These are phyloP conservation scores for Fusarium continuum DNA, from an alignment of 2,329 filamentous ascomycete species.

Conservation along the genomic window DNA sequence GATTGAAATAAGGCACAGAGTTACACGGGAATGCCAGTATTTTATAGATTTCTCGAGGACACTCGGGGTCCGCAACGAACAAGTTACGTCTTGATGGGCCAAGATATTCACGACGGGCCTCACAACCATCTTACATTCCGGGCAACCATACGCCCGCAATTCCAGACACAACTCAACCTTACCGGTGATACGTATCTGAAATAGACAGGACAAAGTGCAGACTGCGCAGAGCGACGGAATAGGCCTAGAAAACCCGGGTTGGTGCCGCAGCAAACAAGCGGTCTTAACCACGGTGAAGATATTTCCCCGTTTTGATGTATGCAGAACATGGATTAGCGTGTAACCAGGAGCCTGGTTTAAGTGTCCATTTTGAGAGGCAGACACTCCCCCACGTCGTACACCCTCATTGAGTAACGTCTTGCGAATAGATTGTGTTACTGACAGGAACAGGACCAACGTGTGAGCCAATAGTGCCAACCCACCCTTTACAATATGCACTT, in stretches of 20 bases:
- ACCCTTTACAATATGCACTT: not conserved
- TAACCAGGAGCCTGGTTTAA: constrained; percentile 4
- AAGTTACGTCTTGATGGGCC: not conserved
- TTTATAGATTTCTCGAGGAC: not conserved
- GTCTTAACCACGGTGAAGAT: constrained; percentile 3
- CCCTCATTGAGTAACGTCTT: not conserved
- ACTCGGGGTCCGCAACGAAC: not conserved
- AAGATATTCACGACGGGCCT: not conserved
- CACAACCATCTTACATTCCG: constrained; percentile 6
- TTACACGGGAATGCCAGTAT: not conserved
- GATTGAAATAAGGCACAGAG: not conserved
- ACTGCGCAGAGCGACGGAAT: not conserved
- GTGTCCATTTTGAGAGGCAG: not conserved
- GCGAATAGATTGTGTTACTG: not conserved
- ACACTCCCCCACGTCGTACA: not conserved
- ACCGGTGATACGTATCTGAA: not conserved
- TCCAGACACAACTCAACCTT: constrained; percentile 7
- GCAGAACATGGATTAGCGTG: constrained; percentile 8
- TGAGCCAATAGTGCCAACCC: constrained; percentile 10
- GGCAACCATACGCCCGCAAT: not conserved
- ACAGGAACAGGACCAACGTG: constrained; percentile 5
- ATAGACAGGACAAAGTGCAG: not conserved
- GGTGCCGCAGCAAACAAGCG: constrained; percentile 1
- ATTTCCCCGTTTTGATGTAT: constrained; percentile 11
- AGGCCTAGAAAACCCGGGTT: not conserved